These are phyloP conservation scores for Linderina pennispora DNA, from an alignment of 192 early-diverging fungal species.

Conservation along the genomic window DNA sequence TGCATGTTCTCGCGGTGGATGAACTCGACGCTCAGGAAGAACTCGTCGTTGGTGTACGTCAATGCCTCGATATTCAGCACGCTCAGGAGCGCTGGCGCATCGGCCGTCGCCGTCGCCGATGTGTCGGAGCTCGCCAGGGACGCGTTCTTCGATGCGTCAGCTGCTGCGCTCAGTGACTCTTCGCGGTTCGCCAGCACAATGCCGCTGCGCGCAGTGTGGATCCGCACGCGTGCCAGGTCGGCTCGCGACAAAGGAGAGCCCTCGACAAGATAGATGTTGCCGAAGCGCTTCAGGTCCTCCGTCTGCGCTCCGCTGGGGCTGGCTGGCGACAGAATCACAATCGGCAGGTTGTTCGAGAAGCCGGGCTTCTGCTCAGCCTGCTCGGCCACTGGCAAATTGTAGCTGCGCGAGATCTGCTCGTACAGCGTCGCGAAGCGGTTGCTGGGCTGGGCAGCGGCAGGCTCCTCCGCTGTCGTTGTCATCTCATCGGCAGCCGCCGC, in stretches of 20 bases:
- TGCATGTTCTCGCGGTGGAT: conserved; percentile 70
- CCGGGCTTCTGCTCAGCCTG: background rate
- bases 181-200: conserved; percentile 55
- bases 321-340: conserved; percentile 54
- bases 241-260: conserved; percentile 54
- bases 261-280: conserved; percentile 48
- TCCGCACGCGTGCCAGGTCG: conserved; percentile 54
- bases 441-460: background rate
- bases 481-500: conserved; percentile 46
- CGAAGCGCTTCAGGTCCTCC: conserved; percentile 45
- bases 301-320: conserved; percentile 38
- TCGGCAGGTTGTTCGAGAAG: conserved; percentile 42
- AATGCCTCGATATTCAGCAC: conserved; percentile 63
- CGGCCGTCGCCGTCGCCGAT: conserved; percentile 47
- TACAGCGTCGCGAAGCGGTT: conserved; percentile 36
- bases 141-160: conserved; percentile 26
- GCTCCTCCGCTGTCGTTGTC: conserved; percentile 7
- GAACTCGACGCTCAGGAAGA: conserved; percentile 69
- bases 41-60: conserved; percentile 31
- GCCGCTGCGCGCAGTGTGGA: conserved; percentile 48
- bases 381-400: conserved; percentile 5
- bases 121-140: conserved; percentile 44
- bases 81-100: conserved; percentile 57
- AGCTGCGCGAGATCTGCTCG: conserved; percentile 45
- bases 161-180: conserved; percentile 26